Conservation (phyloP, 768 basidiomycete species). For the Cytidiella melzeri region DNA sequence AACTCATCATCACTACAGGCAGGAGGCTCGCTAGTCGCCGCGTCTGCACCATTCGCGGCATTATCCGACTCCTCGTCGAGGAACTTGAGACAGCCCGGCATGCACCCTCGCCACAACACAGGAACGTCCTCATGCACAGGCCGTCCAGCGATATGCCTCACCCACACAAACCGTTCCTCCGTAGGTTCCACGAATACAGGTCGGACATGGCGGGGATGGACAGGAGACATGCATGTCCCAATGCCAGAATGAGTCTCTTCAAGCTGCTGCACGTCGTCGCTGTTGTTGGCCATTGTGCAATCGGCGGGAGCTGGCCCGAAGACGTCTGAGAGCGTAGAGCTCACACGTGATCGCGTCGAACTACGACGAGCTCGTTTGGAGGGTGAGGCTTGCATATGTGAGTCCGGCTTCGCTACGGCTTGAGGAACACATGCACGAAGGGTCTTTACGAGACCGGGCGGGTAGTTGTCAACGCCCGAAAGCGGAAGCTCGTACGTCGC, state of each 20-base stretch:
- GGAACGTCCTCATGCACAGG: constrained; percentile 51
- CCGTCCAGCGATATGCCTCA: constrained; percentile 43
- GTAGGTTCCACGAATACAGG: constrained; percentile 48
- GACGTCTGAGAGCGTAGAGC: background rate
- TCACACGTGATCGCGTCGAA: constrained; percentile 4
- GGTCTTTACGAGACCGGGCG: constrained; percentile 19
- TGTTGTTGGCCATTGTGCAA: background rate
- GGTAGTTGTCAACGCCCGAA: constrained; percentile 20
- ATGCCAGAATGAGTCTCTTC: constrained; percentile 26
- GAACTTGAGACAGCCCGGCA: constrained; percentile 56
- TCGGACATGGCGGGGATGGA: constrained; percentile 15
- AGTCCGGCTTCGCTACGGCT: constrained; percentile 21
- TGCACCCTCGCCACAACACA: constrained; percentile 64
- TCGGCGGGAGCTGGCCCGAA: constrained; percentile 2
- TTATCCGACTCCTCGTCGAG: constrained; percentile 27
- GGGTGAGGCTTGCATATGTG: constrained; percentile 8
- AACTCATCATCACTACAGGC: background rate
- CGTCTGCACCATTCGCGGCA: background rate
- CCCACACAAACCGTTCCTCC: constrained; percentile 67
- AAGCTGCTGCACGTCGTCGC: constrained; percentile 4
- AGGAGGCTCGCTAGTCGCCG: background rate
- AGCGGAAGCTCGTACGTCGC: constrained; percentile 26
- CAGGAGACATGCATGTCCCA: constrained; percentile 44
- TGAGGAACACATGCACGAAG: constrained; percentile 26
- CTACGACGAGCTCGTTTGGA: constrained; percentile 12